Conservation (phyloP, 495 filamentous ascomycete genomes). For the Podospora australis region DNA sequence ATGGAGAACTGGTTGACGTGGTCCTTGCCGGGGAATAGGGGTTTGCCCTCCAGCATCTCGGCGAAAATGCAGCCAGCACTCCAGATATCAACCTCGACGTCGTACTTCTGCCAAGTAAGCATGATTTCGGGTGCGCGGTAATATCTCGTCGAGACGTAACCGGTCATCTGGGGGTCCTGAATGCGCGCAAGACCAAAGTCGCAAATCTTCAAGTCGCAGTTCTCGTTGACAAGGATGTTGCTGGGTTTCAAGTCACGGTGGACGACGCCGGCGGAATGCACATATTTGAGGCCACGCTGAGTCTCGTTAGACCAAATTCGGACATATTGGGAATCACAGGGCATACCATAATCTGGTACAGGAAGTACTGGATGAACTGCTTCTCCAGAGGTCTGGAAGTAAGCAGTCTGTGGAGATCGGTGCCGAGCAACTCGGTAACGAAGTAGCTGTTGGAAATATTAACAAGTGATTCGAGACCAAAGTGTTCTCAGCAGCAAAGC, state of each 20-base stretch:
- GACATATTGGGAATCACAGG: too few species aligned
- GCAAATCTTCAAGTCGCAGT: constrained; percentile 98
- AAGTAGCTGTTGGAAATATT: constrained; percentile 64
- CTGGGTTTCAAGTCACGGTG: constrained; percentile 96
- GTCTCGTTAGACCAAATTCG: too few species aligned
- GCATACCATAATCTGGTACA: constrained; percentile 96
- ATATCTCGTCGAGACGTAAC: constrained; percentile 97
- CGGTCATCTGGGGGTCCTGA: constrained; percentile 99
- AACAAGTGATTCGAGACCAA: constrained; percentile 9
- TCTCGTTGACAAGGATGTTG: constrained; percentile 99
- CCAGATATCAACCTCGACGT: constrained; percentile 99
- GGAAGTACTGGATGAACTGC: constrained; percentile 99
- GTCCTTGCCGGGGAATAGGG: constrained; percentile 96
- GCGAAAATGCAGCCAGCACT: constrained; percentile 98
- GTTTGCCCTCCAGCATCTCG: constrained; percentile 98
- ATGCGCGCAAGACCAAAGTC: constrained; percentile 96
- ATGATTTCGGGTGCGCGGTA: constrained; percentile 98
- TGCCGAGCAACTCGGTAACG: constrained; percentile 94
- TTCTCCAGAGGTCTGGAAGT: constrained; percentile 95
- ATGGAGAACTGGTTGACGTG: constrained; percentile 99
- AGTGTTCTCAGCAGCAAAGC: too few species aligned
- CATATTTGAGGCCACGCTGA: constrained; percentile 95
- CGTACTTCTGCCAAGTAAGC: constrained; percentile 99
- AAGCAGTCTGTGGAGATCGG: constrained; percentile 90
- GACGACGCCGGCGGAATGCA: constrained; percentile 96